Evolutionary conservation across 805 yeast genomes (phyloP), one percentile per base, ranked within the genome.

Genomic region (Tetrapisispora iriomotensis): DNA sequence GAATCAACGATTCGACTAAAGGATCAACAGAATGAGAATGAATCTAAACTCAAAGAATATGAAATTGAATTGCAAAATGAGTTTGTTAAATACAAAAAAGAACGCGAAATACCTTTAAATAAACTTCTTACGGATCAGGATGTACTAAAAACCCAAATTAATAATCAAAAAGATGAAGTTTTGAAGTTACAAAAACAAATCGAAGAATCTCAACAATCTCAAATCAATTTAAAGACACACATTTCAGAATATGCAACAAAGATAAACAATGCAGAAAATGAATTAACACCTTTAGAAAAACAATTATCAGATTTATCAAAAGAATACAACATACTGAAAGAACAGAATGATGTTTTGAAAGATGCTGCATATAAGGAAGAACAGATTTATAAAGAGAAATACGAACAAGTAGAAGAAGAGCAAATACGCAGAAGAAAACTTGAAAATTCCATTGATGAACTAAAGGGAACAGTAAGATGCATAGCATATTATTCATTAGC

Each of bases 361-460:
- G 39, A 33, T 10, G 37, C 51, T n/a, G 53, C 56, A 0, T 42
- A 50, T 4, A 33, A 35, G 0, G 46, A 53, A 12, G 52, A 52
- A 28, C 22, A 21, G 2, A 30, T 30, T 1, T 62, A 61, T 42
- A 42, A 54, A 24, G 47, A 43, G 5, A 42, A 60, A 7, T 42
- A 43, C 15, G 49, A 43, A 3, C 68, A 65, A 43, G 44, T 61
- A 28, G 54, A 58, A 15, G 59, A 56, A 24, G 70, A 68, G 45
- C 58, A 56, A 24, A 49, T 47, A 4, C 61, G 68, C 23, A 60
- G 71, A 41, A 61, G 70, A 45, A 59, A 64, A 8, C 51, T 75
- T 29, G 77, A 75, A 50, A 72, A 73, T 46, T 63, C 73, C 1
- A 74, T 75, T 14, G 65, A 64, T 38, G 68, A 66, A 39, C 38